A percentile compares a stretch with the other conserved stretches of the same genome.
phyloP scores from a whole-genome alignment of 345 rosid genomes.

The Corchorus capsularis region DNA sequence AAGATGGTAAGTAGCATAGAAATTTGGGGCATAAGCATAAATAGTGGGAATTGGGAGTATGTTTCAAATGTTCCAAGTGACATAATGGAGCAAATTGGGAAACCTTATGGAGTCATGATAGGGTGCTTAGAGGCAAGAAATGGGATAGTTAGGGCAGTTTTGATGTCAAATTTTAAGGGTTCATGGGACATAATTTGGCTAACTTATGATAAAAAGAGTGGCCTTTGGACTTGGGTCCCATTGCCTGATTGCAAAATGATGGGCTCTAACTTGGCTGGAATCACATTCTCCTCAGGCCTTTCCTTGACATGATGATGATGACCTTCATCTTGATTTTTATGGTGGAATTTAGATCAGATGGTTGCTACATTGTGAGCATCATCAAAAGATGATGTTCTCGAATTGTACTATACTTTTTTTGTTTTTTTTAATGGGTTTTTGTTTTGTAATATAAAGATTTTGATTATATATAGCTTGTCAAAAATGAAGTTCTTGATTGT shows the following conservation, averaged over 20 bases:
- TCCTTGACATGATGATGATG: constrained; percentile 22
- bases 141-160: constrained; percentile 48
- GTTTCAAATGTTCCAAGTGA: constrained; percentile 45
- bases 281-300: constrained; percentile 67
- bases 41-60: constrained; percentile 46
- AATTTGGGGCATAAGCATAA: constrained; percentile 46
- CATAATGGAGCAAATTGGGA: constrained; percentile 38
- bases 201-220: constrained; percentile 36
- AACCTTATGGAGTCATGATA: constrained; percentile 57
- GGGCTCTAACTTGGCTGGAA: constrained; percentile 76
- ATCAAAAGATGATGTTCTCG: neutral
- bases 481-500: neutral
- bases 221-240: constrained; percentile 47
- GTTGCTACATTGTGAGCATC: neutral
- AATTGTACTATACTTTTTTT: neutral
- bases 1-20: constrained; percentile 43
- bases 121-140: constrained; percentile 64
- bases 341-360: neutral
- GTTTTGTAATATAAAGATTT: neutral
- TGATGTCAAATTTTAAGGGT: constrained; percentile 57
- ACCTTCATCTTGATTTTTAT: too few species aligned
- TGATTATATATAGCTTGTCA: neutral
- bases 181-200: constrained; percentile 69
- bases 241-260: constrained; percentile 58
- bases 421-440: neutral